Conservation (phyloP, 169 alveolate genomes). For the Plasmodium gallinaceum region DNA sequence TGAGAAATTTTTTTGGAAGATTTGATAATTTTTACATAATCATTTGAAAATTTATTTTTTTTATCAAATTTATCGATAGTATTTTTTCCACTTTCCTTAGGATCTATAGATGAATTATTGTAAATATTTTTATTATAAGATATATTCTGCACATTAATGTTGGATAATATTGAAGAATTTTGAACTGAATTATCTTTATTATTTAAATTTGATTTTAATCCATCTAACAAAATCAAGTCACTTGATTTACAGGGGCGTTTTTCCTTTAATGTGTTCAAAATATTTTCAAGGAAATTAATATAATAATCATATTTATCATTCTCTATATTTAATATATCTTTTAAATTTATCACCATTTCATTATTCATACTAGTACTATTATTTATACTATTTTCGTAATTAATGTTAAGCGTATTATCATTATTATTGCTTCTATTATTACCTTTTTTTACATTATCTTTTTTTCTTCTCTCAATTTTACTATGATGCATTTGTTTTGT, state of each 20-base stretch:
- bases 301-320: conserved; percentile 69
- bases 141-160: no score
- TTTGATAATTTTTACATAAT: background rate
- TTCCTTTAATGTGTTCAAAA: conserved; percentile 44
- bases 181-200: no score
- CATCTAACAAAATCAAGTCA: background rate
- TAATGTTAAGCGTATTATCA: no score
- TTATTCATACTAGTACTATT: background rate
- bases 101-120: no score
- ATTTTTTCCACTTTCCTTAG: background rate
- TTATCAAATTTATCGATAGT: background rate
- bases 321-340: conserved; percentile 24
- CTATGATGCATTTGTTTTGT: no score
- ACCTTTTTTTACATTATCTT: conserved; percentile 8
- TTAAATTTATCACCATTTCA: conserved; percentile 41
- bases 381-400: background rate
- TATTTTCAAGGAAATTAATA: conserved; percentile 45
- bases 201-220: background rate
- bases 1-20: background rate
- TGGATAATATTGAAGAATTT: no score
- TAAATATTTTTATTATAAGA: no score
- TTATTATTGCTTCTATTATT: background rate
- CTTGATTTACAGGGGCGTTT: conserved; percentile 18
- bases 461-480: background rate
- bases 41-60: background rate